Evolutionary conservation across 345 rosid genomes (phyloP), one percentile per base, ranked within the genome.

Genomic region (Linum tenue): DNA sequence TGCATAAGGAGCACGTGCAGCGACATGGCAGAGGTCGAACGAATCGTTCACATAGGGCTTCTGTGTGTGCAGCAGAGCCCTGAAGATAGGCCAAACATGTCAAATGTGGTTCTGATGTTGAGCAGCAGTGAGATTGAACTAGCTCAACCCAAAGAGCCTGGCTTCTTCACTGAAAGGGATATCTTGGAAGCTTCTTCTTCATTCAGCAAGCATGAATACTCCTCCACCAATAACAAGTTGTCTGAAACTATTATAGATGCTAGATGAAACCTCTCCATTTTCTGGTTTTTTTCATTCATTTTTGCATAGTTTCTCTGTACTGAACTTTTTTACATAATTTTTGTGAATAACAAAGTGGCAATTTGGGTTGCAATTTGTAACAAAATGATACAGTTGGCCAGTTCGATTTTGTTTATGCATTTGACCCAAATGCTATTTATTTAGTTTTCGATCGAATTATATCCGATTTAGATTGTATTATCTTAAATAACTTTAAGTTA

Each of bases 21-120:
- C 44, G 12, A 35, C 2, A 3, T 15, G 1, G 41, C 66, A 1
- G 57, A 63, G 50, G 55, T 39, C 6, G 11, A 59, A 35, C 39
- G 71, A 39, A 53, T 16, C 41, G 40, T 68, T 31, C 59, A 68
- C 5, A 59, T 68, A n/a, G 65, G 59, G 15, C 17, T 68, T 7
- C 10, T 68, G 38, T 68, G 71, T 5, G 71, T 68, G 37, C 71
- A 68, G 55, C 71, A 68, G 14, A 37, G 53, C 1, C 72, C 67
- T 1, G 66, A 69, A 62, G 66, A 69, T 6, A 55, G 72, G 62
- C 72, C 72, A 11, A 36, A 38, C 53, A 69, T 69, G 66, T 69
- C 72, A 38, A 3, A 39, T 5, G 59, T 60, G 35, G 65, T 68
- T n/a, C 7, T 38, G n/a, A 68, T 68, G 65, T 9, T 67, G 57